Conservation (phyloP, 257 asterid species). For the Penstemon barbatus region DNA sequence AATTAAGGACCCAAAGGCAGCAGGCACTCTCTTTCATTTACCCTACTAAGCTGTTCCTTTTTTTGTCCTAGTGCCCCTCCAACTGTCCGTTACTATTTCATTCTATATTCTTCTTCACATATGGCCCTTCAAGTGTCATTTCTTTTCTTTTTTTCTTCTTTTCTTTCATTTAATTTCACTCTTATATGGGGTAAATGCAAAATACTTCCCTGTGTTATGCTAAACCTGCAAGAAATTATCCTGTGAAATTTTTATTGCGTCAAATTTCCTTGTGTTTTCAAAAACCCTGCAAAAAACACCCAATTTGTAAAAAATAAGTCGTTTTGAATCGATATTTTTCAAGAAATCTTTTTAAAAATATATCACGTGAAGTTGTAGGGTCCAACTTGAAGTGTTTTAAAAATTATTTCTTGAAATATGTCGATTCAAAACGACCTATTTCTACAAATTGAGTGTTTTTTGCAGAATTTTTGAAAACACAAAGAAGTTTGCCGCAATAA, state of each 20-base stretch:
- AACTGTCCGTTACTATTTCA: slow-evolving; percentile 22
- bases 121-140: slow-evolving; percentile 7
- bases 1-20: background rate
- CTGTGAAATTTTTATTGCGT: background rate
- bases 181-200: background rate
- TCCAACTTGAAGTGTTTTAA: too few species aligned
- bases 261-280: background rate
- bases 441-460: too few species aligned
- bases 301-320: too few species aligned
- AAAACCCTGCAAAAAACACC: background rate
- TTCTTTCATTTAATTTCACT: background rate
- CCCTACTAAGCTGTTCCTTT: slow-evolving; percentile 44
- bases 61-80: slow-evolving; percentile 41
- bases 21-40: slow-evolving; percentile 30
- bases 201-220: background rate
- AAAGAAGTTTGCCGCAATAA: too few species aligned
- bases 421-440: too few species aligned
- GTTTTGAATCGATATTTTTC: too few species aligned
- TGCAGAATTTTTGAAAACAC: too few species aligned
- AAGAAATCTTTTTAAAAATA: too few species aligned
- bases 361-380: too few species aligned
- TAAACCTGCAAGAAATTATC: background rate
- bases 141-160: background rate
- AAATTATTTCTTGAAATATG: too few species aligned
- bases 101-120: slow-evolving; percentile 11